Evolutionary conservation across 495 filamentous ascomycete genomes (phyloP).

Genomic region (Immersiella caudata): DNA sequence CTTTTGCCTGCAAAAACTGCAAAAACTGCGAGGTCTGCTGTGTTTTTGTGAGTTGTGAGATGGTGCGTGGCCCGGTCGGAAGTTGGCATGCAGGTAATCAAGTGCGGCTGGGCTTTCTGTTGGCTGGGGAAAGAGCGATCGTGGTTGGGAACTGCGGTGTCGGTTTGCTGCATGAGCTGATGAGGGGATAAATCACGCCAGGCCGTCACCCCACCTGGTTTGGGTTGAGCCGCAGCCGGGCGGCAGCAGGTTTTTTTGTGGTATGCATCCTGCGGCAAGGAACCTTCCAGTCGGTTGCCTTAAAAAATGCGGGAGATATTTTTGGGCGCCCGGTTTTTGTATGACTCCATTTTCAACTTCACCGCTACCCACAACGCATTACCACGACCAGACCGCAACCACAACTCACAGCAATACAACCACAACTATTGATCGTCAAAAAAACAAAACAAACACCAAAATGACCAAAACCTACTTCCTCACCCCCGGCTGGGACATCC

Average conservation of each 20-base stretch:
- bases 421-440: not conserved
- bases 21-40: too few species aligned
- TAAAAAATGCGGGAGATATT: not conserved
- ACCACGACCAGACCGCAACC: not conserved
- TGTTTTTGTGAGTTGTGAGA: too few species aligned
- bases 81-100: too few species aligned
- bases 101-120: not conserved
- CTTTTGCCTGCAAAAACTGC: too few species aligned
- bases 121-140: not conserved
- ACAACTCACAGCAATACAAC: not conserved
- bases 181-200: not conserved
- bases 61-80: too few species aligned
- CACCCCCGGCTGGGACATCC: conserved; percentile 21
- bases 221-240: not conserved
- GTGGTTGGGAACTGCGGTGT: too few species aligned
- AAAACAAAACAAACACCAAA: not conserved
- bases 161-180: not conserved
- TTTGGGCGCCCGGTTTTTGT: too few species aligned
- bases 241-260: not conserved
- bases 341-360: not conserved
- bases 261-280: not conserved
- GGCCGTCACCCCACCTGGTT: not conserved
- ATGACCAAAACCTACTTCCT: conserved; percentile 24
- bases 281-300: not conserved
- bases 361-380: not conserved